These are phyloP conservation scores for Fusarium equiseti DNA, from an alignment of 2,329 filamentous ascomycete species.

Conservation along the genomic window DNA sequence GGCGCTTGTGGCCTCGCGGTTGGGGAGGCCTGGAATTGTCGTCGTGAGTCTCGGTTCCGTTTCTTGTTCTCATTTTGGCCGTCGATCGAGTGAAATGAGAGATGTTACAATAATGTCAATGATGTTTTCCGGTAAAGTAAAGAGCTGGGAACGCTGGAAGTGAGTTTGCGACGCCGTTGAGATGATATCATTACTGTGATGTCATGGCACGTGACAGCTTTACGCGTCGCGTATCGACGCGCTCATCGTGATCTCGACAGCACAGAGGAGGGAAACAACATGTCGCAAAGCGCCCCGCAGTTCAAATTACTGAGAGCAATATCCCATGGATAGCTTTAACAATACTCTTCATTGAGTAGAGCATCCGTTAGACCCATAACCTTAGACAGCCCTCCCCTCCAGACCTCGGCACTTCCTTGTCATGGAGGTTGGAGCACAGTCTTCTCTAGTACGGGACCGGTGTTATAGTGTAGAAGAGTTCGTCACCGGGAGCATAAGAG, in stretches of 20 bases:
- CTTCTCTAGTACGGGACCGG: no score
- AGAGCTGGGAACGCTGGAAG: accelerated
- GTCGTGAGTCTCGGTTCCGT: conserved; percentile 3
- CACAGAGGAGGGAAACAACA: background rate
- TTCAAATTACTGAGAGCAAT: background rate
- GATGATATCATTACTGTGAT: background rate
- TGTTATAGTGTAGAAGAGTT: no score
- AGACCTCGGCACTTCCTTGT: no score
- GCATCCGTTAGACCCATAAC: no score
- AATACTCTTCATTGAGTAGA: no score
- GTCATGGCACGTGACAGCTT: background rate
- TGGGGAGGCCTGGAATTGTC: background rate
- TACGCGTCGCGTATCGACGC: background rate
- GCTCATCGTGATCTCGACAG: background rate
- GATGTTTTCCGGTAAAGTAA: background rate
- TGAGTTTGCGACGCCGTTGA: background rate
- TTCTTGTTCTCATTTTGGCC: conserved; percentile 16
- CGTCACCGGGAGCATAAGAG: background rate
- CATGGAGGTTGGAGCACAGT: no score
- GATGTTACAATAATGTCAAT: background rate
- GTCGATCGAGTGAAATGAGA: accelerated
- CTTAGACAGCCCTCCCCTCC: no score
- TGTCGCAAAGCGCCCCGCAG: background rate
- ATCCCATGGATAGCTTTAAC: no score
- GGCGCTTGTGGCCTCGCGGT: conserved; percentile 14